Conservation (phyloP, 371 early-diverging fungal species). For the Basidiobolus meristosporus region DNA sequence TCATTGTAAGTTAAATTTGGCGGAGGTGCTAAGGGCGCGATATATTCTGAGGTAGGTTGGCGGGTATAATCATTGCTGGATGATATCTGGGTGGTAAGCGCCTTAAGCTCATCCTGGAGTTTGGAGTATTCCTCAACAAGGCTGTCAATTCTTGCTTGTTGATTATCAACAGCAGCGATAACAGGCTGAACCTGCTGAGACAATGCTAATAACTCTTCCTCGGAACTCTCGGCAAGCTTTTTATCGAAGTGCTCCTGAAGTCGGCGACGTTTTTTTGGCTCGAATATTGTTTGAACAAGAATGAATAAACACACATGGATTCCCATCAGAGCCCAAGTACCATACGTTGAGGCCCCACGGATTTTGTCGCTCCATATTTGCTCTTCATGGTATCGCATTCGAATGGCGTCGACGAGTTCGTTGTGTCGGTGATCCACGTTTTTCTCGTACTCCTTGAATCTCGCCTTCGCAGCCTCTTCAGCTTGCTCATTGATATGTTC, state of each 20-base stretch:
- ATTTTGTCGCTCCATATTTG: slow-evolving; percentile 96
- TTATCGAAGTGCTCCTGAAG: slow-evolving; percentile 54
- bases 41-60: no score
- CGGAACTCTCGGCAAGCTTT: not conserved
- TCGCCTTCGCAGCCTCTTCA: slow-evolving; percentile 33
- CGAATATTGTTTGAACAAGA: slow-evolving; percentile 54
- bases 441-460: slow-evolving; percentile 33
- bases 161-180: no score
- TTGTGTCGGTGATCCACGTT: slow-evolving; percentile 51
- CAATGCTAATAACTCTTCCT: no score
- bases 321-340: slow-evolving; percentile 60
- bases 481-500: slow-evolving; percentile 55
- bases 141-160: no score
- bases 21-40: no score
- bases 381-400: slow-evolving; percentile 72
- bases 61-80: no score
- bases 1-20: no score
- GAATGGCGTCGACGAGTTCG: slow-evolving; percentile 43
- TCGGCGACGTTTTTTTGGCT: slow-evolving; percentile 49
- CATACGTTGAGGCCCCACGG: slow-evolving; percentile 67
- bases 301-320: slow-evolving; percentile 54
- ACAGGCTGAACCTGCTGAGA: no score
- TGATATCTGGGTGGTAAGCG: no score
- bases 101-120: no score
- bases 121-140: no score